Conservation (phyloP, 495 filamentous ascomycete species). For the Hypoxylon crocopeplum region DNA sequence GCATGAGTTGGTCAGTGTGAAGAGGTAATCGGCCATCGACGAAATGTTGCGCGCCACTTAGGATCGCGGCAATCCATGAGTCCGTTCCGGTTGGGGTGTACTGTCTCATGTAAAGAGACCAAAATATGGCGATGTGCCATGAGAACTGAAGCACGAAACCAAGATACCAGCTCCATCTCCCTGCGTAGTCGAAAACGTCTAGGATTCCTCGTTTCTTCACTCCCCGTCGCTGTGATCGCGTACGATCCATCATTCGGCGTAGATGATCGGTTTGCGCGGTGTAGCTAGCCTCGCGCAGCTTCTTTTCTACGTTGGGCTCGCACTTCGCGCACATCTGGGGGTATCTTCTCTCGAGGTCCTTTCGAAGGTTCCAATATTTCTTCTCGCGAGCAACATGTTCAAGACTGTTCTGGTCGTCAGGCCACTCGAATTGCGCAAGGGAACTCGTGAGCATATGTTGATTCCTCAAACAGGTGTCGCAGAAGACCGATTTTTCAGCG, state of each 20-base stretch:
- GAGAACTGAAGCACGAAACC: conserved; percentile 58
- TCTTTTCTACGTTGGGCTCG: conserved; percentile 67
- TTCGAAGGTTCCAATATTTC: conserved; percentile 65
- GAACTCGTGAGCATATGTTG: conserved; percentile 74
- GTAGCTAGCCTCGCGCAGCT: conserved; percentile 72
- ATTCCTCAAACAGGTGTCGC: conserved; percentile 78
- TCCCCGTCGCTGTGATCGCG: conserved; percentile 54
- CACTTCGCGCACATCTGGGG: conserved; percentile 84
- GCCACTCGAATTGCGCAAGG: conserved; percentile 73
- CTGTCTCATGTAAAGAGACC: conserved; percentile 17
- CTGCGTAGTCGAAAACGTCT: conserved; percentile 57
- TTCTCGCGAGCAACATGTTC: conserved; percentile 61
- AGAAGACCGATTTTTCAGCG: conserved; percentile 65
- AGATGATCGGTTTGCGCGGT: conserved; percentile 81
- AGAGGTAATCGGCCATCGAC: conserved; percentile 30
- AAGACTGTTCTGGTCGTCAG: conserved; percentile 67
- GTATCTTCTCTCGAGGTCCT: conserved; percentile 74
- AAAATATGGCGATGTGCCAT: conserved; percentile 57
- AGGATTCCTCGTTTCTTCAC: conserved; percentile 52
- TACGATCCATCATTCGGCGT: conserved; percentile 72
- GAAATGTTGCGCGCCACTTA: conserved; percentile 43
- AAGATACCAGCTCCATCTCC: conserved; percentile 59
- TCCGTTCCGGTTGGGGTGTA: conserved; percentile 10
- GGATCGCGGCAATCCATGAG: conserved; percentile 38
- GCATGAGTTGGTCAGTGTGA: conserved; percentile 45